Conservation (phyloP, 2,329 filamentous ascomycete genomes). For the Hypocreales sp. region DNA sequence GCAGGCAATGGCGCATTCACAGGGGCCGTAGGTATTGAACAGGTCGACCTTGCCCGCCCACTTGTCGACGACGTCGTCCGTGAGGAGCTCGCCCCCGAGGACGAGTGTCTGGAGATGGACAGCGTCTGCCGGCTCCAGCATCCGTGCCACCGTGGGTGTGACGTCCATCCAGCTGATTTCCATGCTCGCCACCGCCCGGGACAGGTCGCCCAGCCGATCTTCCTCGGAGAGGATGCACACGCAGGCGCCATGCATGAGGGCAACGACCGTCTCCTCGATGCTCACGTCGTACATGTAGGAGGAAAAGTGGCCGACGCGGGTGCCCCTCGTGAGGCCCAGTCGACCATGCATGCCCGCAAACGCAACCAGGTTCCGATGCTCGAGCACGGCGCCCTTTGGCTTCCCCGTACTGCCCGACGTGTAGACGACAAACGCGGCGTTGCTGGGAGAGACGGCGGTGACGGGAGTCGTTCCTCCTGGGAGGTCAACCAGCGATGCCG, state of each 20-base stretch:
- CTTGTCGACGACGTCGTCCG: not conserved
- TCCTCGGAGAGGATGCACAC: not conserved
- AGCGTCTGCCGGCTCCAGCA: not conserved
- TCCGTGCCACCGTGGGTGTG: not conserved
- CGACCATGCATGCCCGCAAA: too few relatives aligned
- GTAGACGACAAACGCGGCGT: not conserved
- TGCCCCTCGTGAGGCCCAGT: not conserved
- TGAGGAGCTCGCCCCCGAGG: not conserved
- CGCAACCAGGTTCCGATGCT: not conserved
- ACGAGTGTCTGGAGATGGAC: not conserved
- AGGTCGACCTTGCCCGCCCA: not conserved
- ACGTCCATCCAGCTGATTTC: not conserved
- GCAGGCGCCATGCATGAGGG: not conserved
- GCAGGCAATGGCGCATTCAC: too few relatives aligned
- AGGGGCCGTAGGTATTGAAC: conserved; percentile 1
- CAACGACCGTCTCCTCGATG: not conserved
- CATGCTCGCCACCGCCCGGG: not conserved
- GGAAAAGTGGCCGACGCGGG: not conserved
- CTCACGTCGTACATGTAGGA: not conserved
- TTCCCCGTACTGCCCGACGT: conserved; percentile 29
- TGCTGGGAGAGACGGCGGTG: not conserved
- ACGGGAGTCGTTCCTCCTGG: too few relatives aligned
- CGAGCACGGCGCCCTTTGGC: not conserved
- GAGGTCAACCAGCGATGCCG: not conserved
- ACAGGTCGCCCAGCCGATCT: not conserved